Evolutionary conservation across 345 rosid genomes (phyloP).

Genomic region (Corchorus olitorius): DNA sequence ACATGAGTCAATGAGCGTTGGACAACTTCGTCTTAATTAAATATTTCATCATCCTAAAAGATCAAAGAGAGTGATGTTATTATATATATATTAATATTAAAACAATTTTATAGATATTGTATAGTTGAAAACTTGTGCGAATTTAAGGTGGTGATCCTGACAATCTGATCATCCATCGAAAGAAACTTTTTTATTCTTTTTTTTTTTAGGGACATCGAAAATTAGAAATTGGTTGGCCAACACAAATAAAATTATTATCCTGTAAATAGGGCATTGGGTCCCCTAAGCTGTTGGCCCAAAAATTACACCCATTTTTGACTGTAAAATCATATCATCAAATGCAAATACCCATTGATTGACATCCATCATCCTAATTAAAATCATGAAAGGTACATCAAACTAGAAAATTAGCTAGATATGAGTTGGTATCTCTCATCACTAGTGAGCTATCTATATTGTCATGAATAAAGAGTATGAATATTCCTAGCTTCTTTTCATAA

Average conservation of each 20-base stretch:
- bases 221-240: background rate
- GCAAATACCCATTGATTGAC: background rate
- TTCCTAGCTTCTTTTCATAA: background rate
- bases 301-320: too few relatives aligned
- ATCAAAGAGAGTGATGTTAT: background rate
- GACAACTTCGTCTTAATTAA: slow-evolving; percentile 3
- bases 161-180: background rate
- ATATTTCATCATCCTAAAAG: background rate
- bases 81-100: too few relatives aligned
- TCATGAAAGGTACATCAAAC: slow-evolving; percentile 9
- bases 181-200: too few relatives aligned
- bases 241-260: background rate
- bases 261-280: too few relatives aligned
- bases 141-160: background rate
- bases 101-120: background rate
- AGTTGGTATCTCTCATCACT: background rate
- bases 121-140: background rate
- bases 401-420: slow-evolving; percentile 1
- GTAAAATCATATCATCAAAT: too few relatives aligned
- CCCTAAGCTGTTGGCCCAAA: too few relatives aligned
- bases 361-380: slow-evolving; percentile 4
- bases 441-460: background rate
- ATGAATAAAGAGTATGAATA: background rate
- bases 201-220: too few relatives aligned
- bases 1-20: slow-evolving; percentile 29